A percentile compares a stretch with the other conserved stretches of the same genome.
Conservation (phyloP, 1,139 yeast species). For the Entelexis sorbosivorans region DNA sequence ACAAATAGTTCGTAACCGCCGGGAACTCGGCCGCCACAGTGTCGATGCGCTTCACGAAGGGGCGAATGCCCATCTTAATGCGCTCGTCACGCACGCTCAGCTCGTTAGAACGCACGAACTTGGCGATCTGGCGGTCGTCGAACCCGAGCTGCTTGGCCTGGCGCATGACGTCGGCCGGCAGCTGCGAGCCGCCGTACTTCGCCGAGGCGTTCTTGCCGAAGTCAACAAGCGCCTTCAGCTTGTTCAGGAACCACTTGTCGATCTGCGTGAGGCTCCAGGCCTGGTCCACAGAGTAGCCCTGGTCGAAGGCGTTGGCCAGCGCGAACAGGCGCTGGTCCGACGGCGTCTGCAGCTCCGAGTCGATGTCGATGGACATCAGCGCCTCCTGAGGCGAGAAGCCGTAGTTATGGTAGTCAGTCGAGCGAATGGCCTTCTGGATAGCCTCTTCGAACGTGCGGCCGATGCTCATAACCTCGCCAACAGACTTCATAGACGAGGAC, state of each 20-base stretch:
- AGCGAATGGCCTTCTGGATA: constrained; percentile 93
- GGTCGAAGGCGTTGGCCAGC: constrained; percentile 76
- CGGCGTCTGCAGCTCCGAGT: constrained; percentile 83
- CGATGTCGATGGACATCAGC: constrained; percentile 80
- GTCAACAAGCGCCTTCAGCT: constrained; percentile 38
- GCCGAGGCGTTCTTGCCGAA: constrained; percentile 17
- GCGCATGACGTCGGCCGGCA: constrained; percentile 39
- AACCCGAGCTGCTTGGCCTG: constrained; percentile 96
- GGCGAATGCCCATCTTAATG: constrained; percentile 76
- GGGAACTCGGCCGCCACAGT: constrained; percentile 99
- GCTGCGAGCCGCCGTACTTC: constrained; percentile 12
- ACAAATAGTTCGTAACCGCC: constrained; percentile 87
- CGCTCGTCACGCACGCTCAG: constrained; percentile 85
- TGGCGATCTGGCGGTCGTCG: constrained; percentile 94
- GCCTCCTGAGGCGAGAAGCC: constrained; percentile 89
- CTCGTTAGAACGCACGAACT: constrained; percentile 80
- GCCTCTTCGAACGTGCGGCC: constrained; percentile 98
- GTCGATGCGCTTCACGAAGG: constrained; percentile 94
- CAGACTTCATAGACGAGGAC: constrained; percentile 95
- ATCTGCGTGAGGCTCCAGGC: constrained; percentile 87
- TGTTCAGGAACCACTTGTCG: constrained; percentile 94
- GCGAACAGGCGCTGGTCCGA: constrained; percentile 96
- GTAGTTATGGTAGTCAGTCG: constrained; percentile 86
- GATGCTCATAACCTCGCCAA: constrained; percentile 97
- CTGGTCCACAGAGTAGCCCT: constrained; percentile 83